A percentile compares a stretch with the other conserved stretches of the same genome.
These are phyloP conservation scores for Phialemoniopsis sp. DNA, from an alignment of 2,329 filamentous ascomycete species.

Conservation along the genomic window DNA sequence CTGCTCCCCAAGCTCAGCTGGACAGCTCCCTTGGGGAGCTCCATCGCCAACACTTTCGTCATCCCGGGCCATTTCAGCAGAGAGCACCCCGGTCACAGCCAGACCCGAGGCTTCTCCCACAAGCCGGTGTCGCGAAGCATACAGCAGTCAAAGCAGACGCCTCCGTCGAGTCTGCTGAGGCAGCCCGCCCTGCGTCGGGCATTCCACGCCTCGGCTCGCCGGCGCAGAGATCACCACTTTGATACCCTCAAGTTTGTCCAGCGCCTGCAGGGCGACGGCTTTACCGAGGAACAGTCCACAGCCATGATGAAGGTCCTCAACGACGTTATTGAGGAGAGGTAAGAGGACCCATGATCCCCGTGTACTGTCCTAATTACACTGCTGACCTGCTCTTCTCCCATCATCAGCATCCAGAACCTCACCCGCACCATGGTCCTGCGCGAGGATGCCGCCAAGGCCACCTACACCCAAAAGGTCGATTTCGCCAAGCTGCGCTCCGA, in stretches of 20 bases:
- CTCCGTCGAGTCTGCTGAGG: conserved; percentile 8
- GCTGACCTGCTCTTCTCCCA: too few species aligned
- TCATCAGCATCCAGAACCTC: conserved; percentile 92
- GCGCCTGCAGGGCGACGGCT: conserved; percentile 82
- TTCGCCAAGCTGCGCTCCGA: conserved; percentile 96
- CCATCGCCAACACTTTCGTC: too few species aligned
- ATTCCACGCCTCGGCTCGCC: conserved; percentile 66
- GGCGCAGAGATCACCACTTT: conserved; percentile 82
- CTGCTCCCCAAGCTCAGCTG: conserved; percentile 54
- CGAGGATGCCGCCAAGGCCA: conserved; percentile 83
- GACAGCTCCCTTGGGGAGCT: conserved; percentile 21
- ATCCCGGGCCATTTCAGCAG: not conserved
- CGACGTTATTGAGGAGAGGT: conserved; percentile 96
- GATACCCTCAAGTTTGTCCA: conserved; percentile 98
- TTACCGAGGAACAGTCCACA: conserved; percentile 90
- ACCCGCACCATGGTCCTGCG: conserved; percentile 97
- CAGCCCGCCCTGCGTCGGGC: conserved; percentile 30
- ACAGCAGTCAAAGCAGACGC: conserved; percentile 1
- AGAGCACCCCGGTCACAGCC: not conserved
- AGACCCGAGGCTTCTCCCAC: too few species aligned
- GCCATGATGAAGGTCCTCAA: conserved; percentile 98
- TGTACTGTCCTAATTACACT: too few species aligned
- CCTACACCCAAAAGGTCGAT: conserved; percentile 87
- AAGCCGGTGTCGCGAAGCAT: conserved; percentile 5
- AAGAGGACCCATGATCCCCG: conserved; percentile 6